Base-by-base conservation (phyloP, 164 flowering plant genomes). In the Liquidambar formosana region DNA sequence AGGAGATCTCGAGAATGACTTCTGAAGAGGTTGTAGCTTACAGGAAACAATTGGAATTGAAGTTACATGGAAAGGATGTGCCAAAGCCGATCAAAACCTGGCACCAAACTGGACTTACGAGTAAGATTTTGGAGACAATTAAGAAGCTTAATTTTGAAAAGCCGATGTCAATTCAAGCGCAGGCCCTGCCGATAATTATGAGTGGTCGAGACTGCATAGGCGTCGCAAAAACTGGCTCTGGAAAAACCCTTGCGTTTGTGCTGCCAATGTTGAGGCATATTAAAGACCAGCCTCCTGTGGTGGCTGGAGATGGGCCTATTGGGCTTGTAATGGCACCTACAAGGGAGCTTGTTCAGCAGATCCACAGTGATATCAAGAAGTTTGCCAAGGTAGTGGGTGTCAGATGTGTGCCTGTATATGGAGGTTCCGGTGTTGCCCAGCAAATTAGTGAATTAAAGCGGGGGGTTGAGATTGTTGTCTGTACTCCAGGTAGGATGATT, bases 401-500 rank as follows among this genome's bases (percentile, higher is more conserved):
- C 65, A 88, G 79, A 74, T 91, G 93, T 81, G 97, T 91, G 68
- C 94, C 99, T 56, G 94, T 95, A 0, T 95, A 92, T 78, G 99
- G 99, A 60, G 99, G 99, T 61, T 89, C 97, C 64, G 97, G 99
- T 28, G 99, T 95, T 79, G 99, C 99, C 44, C 99, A 95, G 66
- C 99, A 95, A 75, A 95, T 95, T 21, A 89, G 97, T 83, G 99
- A 91, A 57, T 65, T 95, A 70, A 95, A 95, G 80, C 80, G 97
- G 45, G 99, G 99, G 18, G 71, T 94, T 25, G 99, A 95, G 81
- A 85, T 95, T 74, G 99, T 95, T 67, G 97, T 95, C 49, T 95
- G 99, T 58, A 95, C 99, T 54, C 99, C 99, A 18, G 99, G 99
- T 63, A 85, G 99, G 80, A 95, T 95, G 99, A 95, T 95, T 66